phyloP scores from a whole-genome alignment of 345 rosid genomes.

The Aquilaria sinensis region DNA sequence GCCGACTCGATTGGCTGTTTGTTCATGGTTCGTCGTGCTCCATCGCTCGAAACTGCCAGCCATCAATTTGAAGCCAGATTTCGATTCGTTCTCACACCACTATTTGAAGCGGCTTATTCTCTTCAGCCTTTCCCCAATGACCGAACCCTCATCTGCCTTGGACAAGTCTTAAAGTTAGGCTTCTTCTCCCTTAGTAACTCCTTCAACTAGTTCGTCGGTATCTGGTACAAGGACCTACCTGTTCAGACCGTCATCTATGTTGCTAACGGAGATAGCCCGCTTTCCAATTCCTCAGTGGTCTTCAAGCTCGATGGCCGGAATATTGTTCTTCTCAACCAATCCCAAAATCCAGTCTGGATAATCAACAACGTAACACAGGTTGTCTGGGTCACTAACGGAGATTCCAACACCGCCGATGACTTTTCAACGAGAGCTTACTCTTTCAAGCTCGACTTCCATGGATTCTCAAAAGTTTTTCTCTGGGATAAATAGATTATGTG shows the following conservation, averaged over 20 bases:
- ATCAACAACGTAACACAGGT: background rate
- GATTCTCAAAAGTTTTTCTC: conserved; percentile 62
- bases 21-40: too few species aligned
- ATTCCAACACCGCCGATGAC: conserved; percentile 26
- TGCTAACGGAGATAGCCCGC: conserved; percentile 22
- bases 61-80: too few species aligned
- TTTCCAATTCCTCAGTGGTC: background rate
- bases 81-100: too few species aligned
- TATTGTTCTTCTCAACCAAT: background rate
- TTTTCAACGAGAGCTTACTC: conserved; percentile 50
- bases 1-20: too few species aligned
- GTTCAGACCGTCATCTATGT: conserved; percentile 31
- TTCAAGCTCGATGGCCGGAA: background rate
- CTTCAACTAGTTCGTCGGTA: conserved; percentile 23
- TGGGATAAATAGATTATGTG: conserved; percentile 14
- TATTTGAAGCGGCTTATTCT: too few species aligned
- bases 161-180: conserved; percentile 29
- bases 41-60: too few species aligned
- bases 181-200: conserved; percentile 30
- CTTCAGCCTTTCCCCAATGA: background rate
- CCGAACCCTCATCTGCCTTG: conserved; percentile 22
- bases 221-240: conserved; percentile 37
- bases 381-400: conserved; percentile 26
- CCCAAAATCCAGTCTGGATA: background rate
- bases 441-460: conserved; percentile 47